Evolutionary conservation across 164 flowering plant genomes (phyloP).

Genomic region (Litsea cubeba): DNA sequence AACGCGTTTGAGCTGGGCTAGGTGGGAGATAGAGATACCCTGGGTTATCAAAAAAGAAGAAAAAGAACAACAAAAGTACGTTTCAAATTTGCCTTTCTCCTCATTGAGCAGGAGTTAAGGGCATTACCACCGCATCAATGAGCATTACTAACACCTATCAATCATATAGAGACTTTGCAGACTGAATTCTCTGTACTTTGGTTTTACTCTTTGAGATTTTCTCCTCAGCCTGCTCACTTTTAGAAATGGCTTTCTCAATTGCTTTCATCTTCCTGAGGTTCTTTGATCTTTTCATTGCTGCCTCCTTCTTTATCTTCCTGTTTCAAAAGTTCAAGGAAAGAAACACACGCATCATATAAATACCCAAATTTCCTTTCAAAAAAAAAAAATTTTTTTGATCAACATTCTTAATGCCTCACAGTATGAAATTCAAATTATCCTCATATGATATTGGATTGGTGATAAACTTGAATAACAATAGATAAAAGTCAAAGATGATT

Average conservation of each 20-base stretch:
- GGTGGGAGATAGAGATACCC: too few species aligned
- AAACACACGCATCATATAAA: neutral
- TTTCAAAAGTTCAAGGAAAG: neutral
- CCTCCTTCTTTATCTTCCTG: slow-evolving; percentile 53
- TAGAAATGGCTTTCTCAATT: slow-evolving; percentile 58
- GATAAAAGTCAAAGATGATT: slow-evolving; percentile 7
- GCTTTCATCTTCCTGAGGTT: slow-evolving; percentile 62
- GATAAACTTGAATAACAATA: slow-evolving; percentile 17
- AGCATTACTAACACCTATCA: slow-evolving; percentile 6
- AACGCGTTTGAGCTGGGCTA: too few species aligned
- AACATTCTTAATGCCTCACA: too few species aligned
- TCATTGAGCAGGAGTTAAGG: too few species aligned
- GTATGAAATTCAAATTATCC: too few species aligned
- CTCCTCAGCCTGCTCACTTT: slow-evolving; percentile 39
- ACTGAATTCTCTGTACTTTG: slow-evolving; percentile 47
- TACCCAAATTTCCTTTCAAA: too few species aligned
- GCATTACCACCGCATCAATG: too few species aligned
- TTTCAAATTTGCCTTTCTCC: too few species aligned
- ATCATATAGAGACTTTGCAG: slow-evolving; percentile 62
- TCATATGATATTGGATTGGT: too few species aligned
- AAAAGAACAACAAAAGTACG: too few species aligned
- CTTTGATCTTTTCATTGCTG: slow-evolving; percentile 56
- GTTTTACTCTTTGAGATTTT: slow-evolving; percentile 40
- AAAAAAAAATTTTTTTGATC: too few species aligned
- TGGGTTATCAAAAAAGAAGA: too few species aligned